Percentiles rank a stretch among this genome's conserved stretches.
phyloP scores from a whole-genome alignment of 2,329 filamentous ascomycete species.

The Trichoderma sp. region DNA sequence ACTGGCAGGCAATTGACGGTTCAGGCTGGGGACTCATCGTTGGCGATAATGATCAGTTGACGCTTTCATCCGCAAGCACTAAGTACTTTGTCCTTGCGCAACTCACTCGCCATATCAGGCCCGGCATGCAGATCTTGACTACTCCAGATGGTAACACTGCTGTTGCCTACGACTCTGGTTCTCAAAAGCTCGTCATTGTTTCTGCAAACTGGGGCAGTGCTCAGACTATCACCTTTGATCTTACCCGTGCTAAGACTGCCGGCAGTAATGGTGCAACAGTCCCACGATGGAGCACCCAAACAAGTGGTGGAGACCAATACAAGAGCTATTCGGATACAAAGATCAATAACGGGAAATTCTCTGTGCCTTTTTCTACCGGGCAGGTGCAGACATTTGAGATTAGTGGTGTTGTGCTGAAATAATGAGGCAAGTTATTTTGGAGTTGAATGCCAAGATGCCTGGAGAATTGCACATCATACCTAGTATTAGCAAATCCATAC shows the following conservation, averaged over 20 bases:
- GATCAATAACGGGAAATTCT: background rate
- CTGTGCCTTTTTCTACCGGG: background rate
- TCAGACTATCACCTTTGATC: background rate
- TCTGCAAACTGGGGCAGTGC: background rate
- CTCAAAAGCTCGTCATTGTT: constrained; percentile 4
- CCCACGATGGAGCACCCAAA: constrained; percentile 11
- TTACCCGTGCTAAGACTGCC: background rate
- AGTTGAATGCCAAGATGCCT: background rate
- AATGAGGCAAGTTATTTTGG: background rate
- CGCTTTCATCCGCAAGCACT: background rate
- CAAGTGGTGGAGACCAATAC: background rate
- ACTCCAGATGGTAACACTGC: background rate
- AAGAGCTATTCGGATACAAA: background rate
- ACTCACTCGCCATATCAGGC: background rate
- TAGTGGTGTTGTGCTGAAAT: background rate
- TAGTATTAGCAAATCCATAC: background rate
- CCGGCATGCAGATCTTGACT: constrained; percentile 4
- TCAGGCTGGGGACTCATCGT: constrained; percentile 3
- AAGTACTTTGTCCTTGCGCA: constrained; percentile 13
- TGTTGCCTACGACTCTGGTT: background rate
- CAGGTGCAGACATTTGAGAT: constrained; percentile 15
- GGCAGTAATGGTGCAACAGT: background rate
- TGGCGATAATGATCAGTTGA: constrained; percentile 2
- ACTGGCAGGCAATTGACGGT: constrained; percentile 7
- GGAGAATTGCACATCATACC: background rate